phyloP scores from a whole-genome alignment of 441 rosid species.

The Flueggea neowawraea region DNA sequence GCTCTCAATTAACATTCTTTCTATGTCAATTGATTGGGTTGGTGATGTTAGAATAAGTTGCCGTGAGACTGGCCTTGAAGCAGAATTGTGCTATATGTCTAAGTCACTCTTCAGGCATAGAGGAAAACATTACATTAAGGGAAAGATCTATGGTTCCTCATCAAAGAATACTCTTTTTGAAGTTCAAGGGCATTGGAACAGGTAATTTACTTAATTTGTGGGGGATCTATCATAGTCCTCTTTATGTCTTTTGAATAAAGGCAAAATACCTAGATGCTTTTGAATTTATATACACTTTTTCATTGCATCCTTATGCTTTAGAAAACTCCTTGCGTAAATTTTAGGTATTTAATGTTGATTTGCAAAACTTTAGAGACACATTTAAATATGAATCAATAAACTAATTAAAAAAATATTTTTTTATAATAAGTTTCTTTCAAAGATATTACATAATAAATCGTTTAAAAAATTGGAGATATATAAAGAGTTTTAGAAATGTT shows the following conservation, averaged over 20 bases:
- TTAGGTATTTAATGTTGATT: no score
- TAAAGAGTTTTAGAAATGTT: no score
- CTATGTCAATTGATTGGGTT: slow-evolving; percentile 62
- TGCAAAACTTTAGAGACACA: neutral
- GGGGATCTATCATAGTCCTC: slow-evolving; percentile 1
- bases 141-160: slow-evolving; percentile 53
- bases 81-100: slow-evolving; percentile 38
- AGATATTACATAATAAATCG: neutral
- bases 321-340: no score
- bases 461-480: no score
- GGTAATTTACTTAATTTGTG: slow-evolving; percentile 17
- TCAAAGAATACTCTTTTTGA: slow-evolving; percentile 42
- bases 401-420: neutral
- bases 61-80: slow-evolving; percentile 56
- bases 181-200: slow-evolving; percentile 73
- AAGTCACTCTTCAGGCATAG: slow-evolving; percentile 31
- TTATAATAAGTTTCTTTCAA: no score
- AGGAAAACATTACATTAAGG: slow-evolving; percentile 44
- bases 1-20: slow-evolving; percentile 51
- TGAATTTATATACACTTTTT: no score
- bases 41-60: slow-evolving; percentile 58
- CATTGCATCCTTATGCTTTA: no score
- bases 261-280: no score
- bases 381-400: no score
- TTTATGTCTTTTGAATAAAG: neutral